Base-by-base conservation (phyloP, 768 basidiomycete genomes). In the Tricholoma furcatifolium region DNA sequence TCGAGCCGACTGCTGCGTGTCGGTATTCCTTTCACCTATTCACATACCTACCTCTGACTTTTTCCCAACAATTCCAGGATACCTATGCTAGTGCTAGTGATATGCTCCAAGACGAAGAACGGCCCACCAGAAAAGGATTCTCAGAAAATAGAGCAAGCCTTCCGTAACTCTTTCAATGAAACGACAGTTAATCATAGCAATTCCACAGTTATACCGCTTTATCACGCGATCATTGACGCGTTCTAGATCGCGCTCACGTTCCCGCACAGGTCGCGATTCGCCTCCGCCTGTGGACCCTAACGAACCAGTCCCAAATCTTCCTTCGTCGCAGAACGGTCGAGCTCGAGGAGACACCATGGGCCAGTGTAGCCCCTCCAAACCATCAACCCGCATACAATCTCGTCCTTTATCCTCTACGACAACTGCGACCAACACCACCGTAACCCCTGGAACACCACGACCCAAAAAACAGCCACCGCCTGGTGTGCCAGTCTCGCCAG, bases 351-450 rank as follows among this genome's bases (percentile, higher is more conserved):
- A 59, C n/a, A 52, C 41, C 56, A 55, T 56, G 50, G 58, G 57
- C 21, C 58, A 67, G 8, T 57, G 66, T 17, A 56, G 66, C 4
- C 67, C 66, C 43, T 70, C 79, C 23, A 80, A 80, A 61, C 80
- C 82, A 1, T 58, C 71, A 21, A 70, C 78, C 4, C 77, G 83
- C 51, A 54, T 78, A 51, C 71, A 73, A 54, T 83, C 81, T 18
- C 79, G 87, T 6, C 87, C 87, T 3, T 69, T 89, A 20, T 87
- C 86, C 2, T 79, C 82, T 18, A 83, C 80, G 0, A 85, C 85
- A 0, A 80, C 80, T 15, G 77, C 80, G 1, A 85, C 85, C 2
- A 80, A 80, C 60, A 74, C 79, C 17, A 86, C 85, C 4, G 72
- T 82, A 50, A 81, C 78, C 6, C 83, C 84, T n/a, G 69, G 71